phyloP scores from a whole-genome alignment of 2,329 filamentous ascomycete genomes.

The Ceratocystis ficicola region DNA sequence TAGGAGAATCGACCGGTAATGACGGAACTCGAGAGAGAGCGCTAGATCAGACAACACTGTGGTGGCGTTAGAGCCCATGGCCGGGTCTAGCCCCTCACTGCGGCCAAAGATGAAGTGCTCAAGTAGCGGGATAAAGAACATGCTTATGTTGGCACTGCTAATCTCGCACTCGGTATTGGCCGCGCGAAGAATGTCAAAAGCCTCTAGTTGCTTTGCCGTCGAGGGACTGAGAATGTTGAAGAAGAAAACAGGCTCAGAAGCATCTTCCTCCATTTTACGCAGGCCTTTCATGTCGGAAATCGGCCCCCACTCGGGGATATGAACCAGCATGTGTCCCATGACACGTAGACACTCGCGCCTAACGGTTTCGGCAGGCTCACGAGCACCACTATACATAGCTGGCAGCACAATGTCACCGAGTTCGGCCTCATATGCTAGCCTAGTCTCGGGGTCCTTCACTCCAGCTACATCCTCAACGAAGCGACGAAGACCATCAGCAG shows the following conservation, averaged over 20 bases:
- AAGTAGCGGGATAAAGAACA: constrained; percentile 79
- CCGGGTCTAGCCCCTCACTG: constrained; percentile 67
- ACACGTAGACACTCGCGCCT: constrained; percentile 70
- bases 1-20: constrained; percentile 73
- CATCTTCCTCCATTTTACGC: constrained; percentile 43
- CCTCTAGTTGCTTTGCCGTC: constrained; percentile 70
- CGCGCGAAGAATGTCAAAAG: constrained; percentile 61
- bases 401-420: constrained; percentile 57
- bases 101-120: constrained; percentile 90
- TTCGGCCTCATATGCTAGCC: constrained; percentile 43
- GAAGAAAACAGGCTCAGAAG: constrained; percentile 67
- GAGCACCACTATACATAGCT: constrained; percentile 61
- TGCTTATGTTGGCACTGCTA: constrained; percentile 63
- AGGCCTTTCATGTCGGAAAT: constrained; percentile 64
- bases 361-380: constrained; percentile 70
- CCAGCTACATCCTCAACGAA: constrained; percentile 55
- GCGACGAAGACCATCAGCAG: constrained; percentile 64
- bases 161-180: constrained; percentile 54
- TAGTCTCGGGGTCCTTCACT: constrained; percentile 28
- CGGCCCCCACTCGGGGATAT: constrained; percentile 55
- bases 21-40: constrained; percentile 72
- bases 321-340: constrained; percentile 63
- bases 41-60: constrained; percentile 64
- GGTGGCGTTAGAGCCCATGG: constrained; percentile 76
- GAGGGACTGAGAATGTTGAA: constrained; percentile 85